Evolutionary conservation across 345 rosid genomes (phyloP).

Genomic region (Eutrema japonicum): DNA sequence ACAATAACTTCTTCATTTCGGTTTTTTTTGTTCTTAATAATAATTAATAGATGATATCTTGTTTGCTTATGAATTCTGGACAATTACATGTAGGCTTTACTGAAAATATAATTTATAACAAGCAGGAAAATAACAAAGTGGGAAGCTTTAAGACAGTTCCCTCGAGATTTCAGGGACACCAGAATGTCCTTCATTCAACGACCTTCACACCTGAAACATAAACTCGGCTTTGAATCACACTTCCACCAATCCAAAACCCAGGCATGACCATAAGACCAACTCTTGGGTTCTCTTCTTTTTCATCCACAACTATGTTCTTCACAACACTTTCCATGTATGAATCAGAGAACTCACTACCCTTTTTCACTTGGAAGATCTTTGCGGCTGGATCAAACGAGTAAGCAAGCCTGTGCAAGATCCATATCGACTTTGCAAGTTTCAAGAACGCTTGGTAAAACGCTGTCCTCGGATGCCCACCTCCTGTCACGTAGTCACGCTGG

Average conservation of each 20-base stretch:
- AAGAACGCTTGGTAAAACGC: conserved; percentile 76
- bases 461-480: conserved; percentile 84
- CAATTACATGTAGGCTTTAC: conserved; percentile 24
- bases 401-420: conserved; percentile 84
- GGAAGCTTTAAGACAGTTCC: conserved; percentile 25
- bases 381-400: conserved; percentile 69
- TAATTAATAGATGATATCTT: background rate
- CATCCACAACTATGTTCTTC: conserved; percentile 64
- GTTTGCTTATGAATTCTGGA: conserved; percentile 1
- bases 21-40: background rate
- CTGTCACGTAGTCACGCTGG: conserved; percentile 67
- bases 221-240: conserved; percentile 73
- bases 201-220: conserved; percentile 76
- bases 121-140: conserved; percentile 19
- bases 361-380: conserved; percentile 69
- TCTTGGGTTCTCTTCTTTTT: conserved; percentile 54
- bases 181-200: conserved; percentile 50
- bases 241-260: conserved; percentile 78
- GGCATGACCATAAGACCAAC: conserved; percentile 90
- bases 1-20: no score
- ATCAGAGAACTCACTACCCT: conserved; percentile 73
- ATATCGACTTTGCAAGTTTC: conserved; percentile 73
- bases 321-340: conserved; percentile 81
- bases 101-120: conserved; percentile 16
- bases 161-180: background rate